Evolutionary conservation across 2,329 filamentous ascomycete genomes (phyloP).

Genomic region (Xylaria sp.): DNA sequence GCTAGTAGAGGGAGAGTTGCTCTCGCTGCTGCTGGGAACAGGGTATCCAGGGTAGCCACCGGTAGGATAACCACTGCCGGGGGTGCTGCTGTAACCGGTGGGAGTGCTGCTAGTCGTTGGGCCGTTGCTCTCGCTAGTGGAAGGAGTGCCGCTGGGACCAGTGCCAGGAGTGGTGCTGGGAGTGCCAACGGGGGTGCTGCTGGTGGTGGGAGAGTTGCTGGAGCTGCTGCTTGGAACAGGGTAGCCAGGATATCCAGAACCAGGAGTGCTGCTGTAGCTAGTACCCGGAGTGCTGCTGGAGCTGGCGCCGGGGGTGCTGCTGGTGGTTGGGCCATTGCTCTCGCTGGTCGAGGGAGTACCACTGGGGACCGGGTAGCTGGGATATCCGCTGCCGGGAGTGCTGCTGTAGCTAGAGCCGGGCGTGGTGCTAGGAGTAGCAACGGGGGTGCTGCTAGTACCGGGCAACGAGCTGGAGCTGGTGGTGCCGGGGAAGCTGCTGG

Average conservation of each 20-base stretch:
- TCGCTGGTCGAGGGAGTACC: background rate
- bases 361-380: slow-evolving; percentile 1
- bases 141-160: background rate
- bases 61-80: slow-evolving; percentile 10
- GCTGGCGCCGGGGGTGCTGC: background rate
- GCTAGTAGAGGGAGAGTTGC: background rate
- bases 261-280: slow-evolving; percentile 3
- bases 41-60: slow-evolving; percentile 5
- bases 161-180: background rate
- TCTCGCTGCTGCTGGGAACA: background rate
- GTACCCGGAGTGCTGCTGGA: slow-evolving; percentile 8
- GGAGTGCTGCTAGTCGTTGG: background rate
- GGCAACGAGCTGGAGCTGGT: no score
- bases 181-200: background rate
- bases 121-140: background rate
- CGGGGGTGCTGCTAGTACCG: background rate
- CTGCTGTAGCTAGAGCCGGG: background rate
- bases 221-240: background rate
- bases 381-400: slow-evolving; percentile 3
- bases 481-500: background rate
- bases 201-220: background rate
- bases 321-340: background rate
- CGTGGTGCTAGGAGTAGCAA: background rate
- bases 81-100: slow-evolving; percentile 3
- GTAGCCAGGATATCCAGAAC: slow-evolving; percentile 7